Evolutionary conservation across 1,284 basidiomycete genomes (phyloP).

Genomic region (Tranzscheliella williamsii): DNA sequence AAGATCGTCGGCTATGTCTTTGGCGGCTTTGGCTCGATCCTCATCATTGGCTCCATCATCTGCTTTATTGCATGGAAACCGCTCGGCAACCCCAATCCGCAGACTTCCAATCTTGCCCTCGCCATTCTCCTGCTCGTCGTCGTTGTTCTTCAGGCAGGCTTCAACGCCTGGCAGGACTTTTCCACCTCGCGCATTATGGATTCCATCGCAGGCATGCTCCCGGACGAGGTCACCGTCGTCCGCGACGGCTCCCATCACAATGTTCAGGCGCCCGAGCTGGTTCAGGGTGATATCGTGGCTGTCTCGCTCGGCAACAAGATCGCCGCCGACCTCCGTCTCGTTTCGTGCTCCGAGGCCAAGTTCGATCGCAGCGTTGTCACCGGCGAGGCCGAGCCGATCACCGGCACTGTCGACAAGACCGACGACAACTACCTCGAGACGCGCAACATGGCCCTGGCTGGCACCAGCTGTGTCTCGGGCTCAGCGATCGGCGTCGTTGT

Average conservation of each 20-base stretch:
- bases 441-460: conserved; percentile 70
- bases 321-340: conserved; percentile 64
- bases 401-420: conserved; percentile 65
- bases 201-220: conserved; percentile 67
- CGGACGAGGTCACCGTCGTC: conserved; percentile 67
- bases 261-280: conserved; percentile 70
- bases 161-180: conserved; percentile 64
- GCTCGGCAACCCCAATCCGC: conserved; percentile 64
- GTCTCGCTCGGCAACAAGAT: conserved; percentile 63
- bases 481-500: conserved; percentile 67
- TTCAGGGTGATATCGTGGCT: conserved; percentile 71
- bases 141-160: conserved; percentile 62
- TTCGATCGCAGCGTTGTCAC: conserved; percentile 72
- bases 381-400: conserved; percentile 68
- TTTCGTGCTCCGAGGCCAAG: conserved; percentile 66
- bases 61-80: conserved; percentile 65
- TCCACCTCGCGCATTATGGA: conserved; percentile 53
- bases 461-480: conserved; percentile 70
- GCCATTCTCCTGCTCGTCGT: conserved; percentile 62
- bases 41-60: conserved; percentile 14
- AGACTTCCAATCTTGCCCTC: conserved; percentile 66
- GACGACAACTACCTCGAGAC: conserved; percentile 65
- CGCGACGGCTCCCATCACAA: conserved; percentile 68
- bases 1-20: conserved; percentile 64
- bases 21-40: conserved; percentile 8